A percentile compares a stretch with the other conserved stretches of the same genome.
phyloP scores from a whole-genome alignment of 2,329 filamentous ascomycete species.

The Neofusicoccum ribis region DNA sequence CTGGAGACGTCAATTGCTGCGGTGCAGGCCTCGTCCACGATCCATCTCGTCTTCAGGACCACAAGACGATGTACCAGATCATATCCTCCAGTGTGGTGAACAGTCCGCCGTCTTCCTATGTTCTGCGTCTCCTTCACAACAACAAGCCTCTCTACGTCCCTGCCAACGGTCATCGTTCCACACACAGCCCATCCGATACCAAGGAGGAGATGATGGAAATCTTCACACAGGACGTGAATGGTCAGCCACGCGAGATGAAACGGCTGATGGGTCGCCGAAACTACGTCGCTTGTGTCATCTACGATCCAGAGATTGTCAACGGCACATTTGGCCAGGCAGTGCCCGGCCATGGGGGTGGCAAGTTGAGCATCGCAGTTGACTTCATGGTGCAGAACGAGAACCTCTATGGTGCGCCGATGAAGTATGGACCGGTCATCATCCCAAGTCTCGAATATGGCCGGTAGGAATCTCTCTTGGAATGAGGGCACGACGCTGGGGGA shows the following conservation, averaged over 20 bases:
- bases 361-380: constrained; percentile 85
- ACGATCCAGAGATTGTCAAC: constrained; percentile 78
- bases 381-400: constrained; percentile 96
- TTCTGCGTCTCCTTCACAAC: constrained; percentile 93
- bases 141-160: constrained; percentile 91
- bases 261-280: constrained; percentile 92
- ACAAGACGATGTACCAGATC: constrained; percentile 99
- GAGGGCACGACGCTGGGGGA: not conserved
- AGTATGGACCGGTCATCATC: constrained; percentile 95
- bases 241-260: constrained; percentile 78
- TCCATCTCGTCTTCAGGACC: constrained; percentile 83
- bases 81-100: constrained; percentile 93
- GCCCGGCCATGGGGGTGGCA: constrained; percentile 42
- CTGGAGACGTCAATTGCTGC: constrained; percentile 85
- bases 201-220: constrained; percentile 99
- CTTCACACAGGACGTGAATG: constrained; percentile 90
- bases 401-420: constrained; percentile 77
- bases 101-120: constrained; percentile 78
- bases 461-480: constrained; percentile 25
- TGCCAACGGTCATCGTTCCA: constrained; percentile 73
- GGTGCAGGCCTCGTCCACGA: constrained; percentile 95
- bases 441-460: constrained; percentile 62
- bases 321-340: constrained; percentile 43
- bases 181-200: constrained; percentile 77
- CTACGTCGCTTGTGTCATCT: constrained; percentile 90